Conservation (phyloP, 202 grass and related monocot genomes). For the Dendrocalamus latiflorus region DNA sequence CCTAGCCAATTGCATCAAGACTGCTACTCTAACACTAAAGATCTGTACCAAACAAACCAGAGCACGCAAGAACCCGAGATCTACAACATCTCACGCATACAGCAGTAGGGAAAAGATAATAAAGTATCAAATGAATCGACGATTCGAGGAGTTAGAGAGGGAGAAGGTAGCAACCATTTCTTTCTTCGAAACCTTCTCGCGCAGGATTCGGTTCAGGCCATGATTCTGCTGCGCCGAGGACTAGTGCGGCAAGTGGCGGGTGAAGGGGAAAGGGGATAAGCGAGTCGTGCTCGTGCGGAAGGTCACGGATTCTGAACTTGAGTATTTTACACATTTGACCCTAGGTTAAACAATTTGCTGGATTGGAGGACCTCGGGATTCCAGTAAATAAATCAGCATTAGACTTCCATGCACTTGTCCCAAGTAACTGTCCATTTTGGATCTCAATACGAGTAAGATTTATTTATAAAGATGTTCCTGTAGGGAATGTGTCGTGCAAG, state of each 20-base stretch:
- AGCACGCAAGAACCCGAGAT: not conserved
- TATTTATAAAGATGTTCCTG: not conserved
- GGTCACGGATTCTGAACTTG: not conserved
- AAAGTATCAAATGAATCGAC: not conserved
- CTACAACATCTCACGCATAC: not conserved
- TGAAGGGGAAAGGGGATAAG: not conserved
- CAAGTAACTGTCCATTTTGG: not conserved
- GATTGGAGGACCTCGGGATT: not conserved
- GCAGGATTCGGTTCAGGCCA: constrained; percentile 1
- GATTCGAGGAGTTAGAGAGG: not conserved
- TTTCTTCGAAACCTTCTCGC: not conserved
- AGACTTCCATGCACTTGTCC: not conserved
- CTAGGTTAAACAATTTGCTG: not conserved
- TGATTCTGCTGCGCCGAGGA: not conserved
- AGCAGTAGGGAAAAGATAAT: not conserved
- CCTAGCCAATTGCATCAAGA: not conserved
- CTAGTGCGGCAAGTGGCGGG: not conserved
- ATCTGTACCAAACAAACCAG: not conserved
- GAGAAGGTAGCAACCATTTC: not conserved
- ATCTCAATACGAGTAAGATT: too few relatives aligned
- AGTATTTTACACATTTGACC: not conserved
- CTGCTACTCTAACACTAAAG: not conserved
- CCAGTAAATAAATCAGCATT: not conserved
- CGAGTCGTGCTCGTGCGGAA: not conserved
- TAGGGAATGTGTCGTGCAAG: not conserved